Evolutionary conservation across 306 rosid species (phyloP), one percentile per base, ranked within the genome.

Genomic region (Lathyrus oleraceus): DNA sequence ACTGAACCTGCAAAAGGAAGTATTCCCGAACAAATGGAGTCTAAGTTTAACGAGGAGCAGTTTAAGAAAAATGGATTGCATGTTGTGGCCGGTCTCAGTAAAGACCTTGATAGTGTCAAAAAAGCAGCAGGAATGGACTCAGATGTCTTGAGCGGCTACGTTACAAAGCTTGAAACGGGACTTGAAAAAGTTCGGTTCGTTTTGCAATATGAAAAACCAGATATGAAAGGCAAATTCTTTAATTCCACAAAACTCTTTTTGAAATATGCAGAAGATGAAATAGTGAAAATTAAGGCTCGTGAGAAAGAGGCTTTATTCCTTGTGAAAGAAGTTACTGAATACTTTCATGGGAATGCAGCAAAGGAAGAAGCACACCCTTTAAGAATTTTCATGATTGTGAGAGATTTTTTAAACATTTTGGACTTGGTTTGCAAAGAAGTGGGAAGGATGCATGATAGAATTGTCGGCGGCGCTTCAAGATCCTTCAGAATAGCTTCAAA

Each of bases 101-200:
- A 90, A 81, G 99, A 94, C 84, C 97, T 94, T 44, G 44, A 62
- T 60, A 86, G 86, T 49, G 95, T 94, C 2, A 91, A 86, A 78
- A 94, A 94, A 61, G 96, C 97, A 14, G 99, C 99, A 4, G 96
- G 93, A 70, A 94, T 94, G 99, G 99, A 94, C 81, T 91, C 99
- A 0, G 97, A 91, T 74, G 97, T 94, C 76, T 85, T 94, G 17
- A 87, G 89, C 86, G 79, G 96, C 87, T 94, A 94, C 10, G 81
- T 94, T 27, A 72, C 89, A 30, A 94, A 94, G 89, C 97, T 94
- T 40, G 97, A 89, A 82, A 85, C 77, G 73, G 99, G 99, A 83
- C 97, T 94, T 14, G 95, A 88, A 63, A 90, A 87, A 81, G 97
- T 91, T 72, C 80, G 87, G 35, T 67, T 74, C 67, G 97, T 89